Evolutionary conservation across 2,329 filamentous ascomycete species (phyloP).

Genomic region (Trichoderma arundinaceum): DNA sequence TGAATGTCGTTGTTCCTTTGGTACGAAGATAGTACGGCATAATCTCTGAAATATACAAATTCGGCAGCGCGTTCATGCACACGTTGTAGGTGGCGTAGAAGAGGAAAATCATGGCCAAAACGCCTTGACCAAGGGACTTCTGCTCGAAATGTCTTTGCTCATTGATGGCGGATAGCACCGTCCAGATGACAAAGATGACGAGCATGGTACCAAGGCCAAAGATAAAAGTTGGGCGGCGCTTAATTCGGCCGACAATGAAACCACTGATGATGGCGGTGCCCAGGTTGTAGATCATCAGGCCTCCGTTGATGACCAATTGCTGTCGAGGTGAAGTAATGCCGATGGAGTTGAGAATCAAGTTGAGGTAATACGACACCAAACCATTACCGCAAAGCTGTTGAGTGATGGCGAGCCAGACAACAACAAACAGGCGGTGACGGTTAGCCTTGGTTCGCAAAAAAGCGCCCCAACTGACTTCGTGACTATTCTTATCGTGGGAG

Average conservation of each 20-base stretch:
- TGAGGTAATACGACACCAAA: slow-evolving; percentile 47
- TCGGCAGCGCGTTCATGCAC: slow-evolving; percentile 54
- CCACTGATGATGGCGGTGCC: slow-evolving; percentile 44
- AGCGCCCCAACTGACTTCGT: slow-evolving; percentile 43
- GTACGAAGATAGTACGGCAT: slow-evolving; percentile 46
- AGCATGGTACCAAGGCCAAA: slow-evolving; percentile 47
- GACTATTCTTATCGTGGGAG: slow-evolving; percentile 36
- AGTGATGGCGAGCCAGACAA: slow-evolving; percentile 38
- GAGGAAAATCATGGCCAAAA: slow-evolving; percentile 55
- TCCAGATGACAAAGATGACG: slow-evolving; percentile 47
- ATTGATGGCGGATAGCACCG: slow-evolving; percentile 46
- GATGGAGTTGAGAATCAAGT: slow-evolving; percentile 47
- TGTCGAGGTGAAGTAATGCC: slow-evolving; percentile 48
- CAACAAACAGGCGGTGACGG: slow-evolving; percentile 41
- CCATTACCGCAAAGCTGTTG: slow-evolving; percentile 43
- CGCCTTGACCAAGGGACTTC: slow-evolving; percentile 45
- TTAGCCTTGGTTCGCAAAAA: slow-evolving; percentile 44
- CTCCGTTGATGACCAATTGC: slow-evolving; percentile 50
- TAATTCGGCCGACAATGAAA: slow-evolving; percentile 49
- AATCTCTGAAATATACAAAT: slow-evolving; percentile 51
- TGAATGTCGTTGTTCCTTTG: slow-evolving; percentile 50
- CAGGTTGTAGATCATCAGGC: slow-evolving; percentile 50
- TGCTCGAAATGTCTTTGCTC: not conserved
- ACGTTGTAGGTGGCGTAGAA: slow-evolving; percentile 54
- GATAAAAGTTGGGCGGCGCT: slow-evolving; percentile 51